phyloP scores from a whole-genome alignment of 768 basidiomycete species.

The Termitomyces sp. region DNA sequence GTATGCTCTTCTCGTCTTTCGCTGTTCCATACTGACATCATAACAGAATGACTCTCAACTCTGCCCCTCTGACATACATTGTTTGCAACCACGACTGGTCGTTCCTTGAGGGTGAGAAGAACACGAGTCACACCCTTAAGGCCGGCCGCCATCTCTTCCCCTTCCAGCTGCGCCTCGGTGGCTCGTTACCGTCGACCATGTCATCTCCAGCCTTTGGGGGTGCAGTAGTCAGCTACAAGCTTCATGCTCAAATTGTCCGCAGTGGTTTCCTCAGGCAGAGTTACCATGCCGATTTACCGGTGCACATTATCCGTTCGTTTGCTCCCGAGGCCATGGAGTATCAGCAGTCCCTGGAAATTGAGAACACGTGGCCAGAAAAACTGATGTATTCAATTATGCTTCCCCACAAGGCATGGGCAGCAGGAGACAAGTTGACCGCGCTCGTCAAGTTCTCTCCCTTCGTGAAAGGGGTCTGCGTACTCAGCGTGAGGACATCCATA shows the following conservation, averaged over 20 bases:
- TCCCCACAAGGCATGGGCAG: conserved; percentile 94
- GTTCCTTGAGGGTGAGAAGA: conserved; percentile 81
- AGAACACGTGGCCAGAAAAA: conserved; percentile 97
- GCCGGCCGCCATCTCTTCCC: conserved; percentile 94
- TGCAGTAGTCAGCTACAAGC: conserved; percentile 79
- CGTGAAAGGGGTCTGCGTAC: conserved; percentile 75
- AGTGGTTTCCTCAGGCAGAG: conserved; percentile 65
- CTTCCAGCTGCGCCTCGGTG: conserved; percentile 83
- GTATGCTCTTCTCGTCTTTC: conserved; percentile 20
- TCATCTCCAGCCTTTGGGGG: conserved; percentile 48
- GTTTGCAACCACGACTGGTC: conserved; percentile 88
- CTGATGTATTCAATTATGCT: conserved; percentile 93
- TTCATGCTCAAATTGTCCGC: conserved; percentile 79
- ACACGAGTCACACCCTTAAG: conserved; percentile 83
- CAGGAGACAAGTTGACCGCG: conserved; percentile 79
- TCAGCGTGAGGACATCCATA: conserved; percentile 60
- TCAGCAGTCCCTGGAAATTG: conserved; percentile 92
- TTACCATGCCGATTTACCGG: conserved; percentile 53
- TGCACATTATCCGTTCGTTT: conserved; percentile 71
- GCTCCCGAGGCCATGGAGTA: conserved; percentile 85
- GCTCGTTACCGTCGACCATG: conserved; percentile 77
- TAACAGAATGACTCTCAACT: conserved; percentile 36
- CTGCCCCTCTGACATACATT: conserved; percentile 47
- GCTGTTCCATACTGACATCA: conserved; percentile 5
- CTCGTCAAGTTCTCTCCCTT: conserved; percentile 85